phyloP scores from a whole-genome alignment of 441 rosid species.

The Lepidium campestre region DNA sequence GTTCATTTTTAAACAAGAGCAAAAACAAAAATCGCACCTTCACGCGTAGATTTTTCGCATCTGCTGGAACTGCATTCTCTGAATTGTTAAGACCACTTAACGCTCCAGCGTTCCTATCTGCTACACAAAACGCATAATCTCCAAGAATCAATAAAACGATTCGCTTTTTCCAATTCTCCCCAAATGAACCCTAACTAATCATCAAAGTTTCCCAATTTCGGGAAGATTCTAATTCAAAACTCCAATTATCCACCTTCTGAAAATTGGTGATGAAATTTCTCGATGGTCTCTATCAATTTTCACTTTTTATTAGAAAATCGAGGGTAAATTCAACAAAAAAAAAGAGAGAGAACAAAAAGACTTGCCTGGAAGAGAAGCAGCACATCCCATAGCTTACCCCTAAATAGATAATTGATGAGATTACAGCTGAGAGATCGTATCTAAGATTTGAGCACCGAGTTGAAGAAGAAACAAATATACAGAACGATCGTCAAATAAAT shows the following conservation, averaged over 20 bases:
- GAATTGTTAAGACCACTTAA: constrained; percentile 45
- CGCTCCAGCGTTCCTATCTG: constrained; percentile 65
- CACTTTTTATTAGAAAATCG: background rate
- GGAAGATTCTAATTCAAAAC: background rate
- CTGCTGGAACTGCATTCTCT: constrained; percentile 46
- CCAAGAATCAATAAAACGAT: background rate
- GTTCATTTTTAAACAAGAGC: background rate
- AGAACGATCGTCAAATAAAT: background rate
- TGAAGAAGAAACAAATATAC: background rate
- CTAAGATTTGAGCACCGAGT: background rate
- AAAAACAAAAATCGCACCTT: constrained; percentile 44
- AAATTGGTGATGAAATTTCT: constrained; percentile 6
- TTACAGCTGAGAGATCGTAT: constrained; percentile 8
- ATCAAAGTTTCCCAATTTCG: constrained; percentile 5
- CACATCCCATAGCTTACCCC: constrained; percentile 64
- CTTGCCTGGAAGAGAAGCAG: constrained; percentile 83
- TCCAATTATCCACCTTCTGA: background rate
- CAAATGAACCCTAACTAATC: constrained; percentile 14
- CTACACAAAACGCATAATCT: constrained; percentile 10
- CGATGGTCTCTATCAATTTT: background rate
- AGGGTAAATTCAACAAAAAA: background rate
- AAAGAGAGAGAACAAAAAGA: background rate
- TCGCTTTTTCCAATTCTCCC: constrained; percentile 10
- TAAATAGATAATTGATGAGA: background rate
- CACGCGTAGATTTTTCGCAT: constrained; percentile 80